Percentiles rank a stretch among this genome's conserved stretches.
These are phyloP conservation scores for Citrus sp. DNA, from an alignment of 345 rosid genomes.

Conservation along the genomic window DNA sequence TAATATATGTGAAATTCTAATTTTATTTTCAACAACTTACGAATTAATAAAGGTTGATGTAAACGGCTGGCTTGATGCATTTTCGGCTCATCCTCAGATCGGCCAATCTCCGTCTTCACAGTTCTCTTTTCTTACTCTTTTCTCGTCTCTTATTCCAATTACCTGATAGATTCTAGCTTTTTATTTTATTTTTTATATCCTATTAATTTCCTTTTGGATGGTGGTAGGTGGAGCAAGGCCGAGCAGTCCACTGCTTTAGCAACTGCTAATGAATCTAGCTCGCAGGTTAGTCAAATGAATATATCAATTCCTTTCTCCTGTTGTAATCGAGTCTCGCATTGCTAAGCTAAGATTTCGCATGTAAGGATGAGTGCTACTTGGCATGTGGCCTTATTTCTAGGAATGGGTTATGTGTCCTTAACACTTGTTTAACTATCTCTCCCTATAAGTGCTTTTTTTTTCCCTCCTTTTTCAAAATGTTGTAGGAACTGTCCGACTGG, in stretches of 20 bases:
- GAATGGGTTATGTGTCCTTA: no score
- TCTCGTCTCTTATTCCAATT: background rate
- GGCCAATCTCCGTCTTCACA: slow-evolving; percentile 54
- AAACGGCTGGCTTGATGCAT: slow-evolving; percentile 84
- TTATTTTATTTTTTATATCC: background rate
- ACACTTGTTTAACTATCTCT: background rate
- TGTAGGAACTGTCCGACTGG: slow-evolving; percentile 72
- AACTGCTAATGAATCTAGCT: slow-evolving; percentile 62
- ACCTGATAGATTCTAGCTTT: background rate
- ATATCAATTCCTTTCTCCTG: background rate
- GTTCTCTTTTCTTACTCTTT: slow-evolving; percentile 23
- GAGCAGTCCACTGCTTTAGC: slow-evolving; percentile 90
- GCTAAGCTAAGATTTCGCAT: no score
- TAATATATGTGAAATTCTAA: background rate
- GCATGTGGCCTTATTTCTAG: no score
- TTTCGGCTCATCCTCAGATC: slow-evolving; percentile 88
- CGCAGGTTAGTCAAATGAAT: slow-evolving; percentile 40
- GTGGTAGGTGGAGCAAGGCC: slow-evolving; percentile 57
- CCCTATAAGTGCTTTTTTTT: background rate
- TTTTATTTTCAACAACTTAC: background rate
- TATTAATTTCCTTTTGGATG: no score
- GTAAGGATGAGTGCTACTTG: no score
- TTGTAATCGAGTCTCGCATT: no score
- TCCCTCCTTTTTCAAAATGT: background rate
- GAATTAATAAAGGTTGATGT: slow-evolving; percentile 53